Evolutionary conservation across 345 rosid genomes (phyloP).

Genomic region (Luvunga scandens): DNA sequence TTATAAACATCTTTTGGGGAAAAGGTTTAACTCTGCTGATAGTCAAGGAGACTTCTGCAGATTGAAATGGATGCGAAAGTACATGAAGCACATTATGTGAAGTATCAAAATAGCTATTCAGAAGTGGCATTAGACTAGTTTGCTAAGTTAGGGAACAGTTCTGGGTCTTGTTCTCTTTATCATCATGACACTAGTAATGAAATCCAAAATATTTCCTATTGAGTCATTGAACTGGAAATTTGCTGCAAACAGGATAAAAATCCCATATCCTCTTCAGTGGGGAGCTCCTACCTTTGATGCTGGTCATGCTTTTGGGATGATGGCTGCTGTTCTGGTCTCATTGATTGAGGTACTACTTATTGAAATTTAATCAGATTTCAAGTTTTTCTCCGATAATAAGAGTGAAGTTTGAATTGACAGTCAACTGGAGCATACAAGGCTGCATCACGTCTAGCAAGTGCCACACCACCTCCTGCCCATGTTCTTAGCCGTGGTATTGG

Average conservation of each 20-base stretch:
- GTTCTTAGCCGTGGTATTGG: constrained; percentile 99
- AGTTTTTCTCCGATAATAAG: neutral
- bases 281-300: constrained; percentile 99
- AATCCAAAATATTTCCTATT: neutral
- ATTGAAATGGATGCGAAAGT: neutral
- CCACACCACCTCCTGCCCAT: constrained; percentile 98
- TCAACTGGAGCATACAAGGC: constrained; percentile 97
- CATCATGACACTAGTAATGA: neutral
- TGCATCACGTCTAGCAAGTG: constrained; percentile 93
- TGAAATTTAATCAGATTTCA: neutral
- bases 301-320: constrained; percentile 97
- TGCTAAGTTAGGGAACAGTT: neutral
- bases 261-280: constrained; percentile 99
- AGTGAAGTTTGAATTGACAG: constrained; percentile 33
- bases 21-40: neutral
- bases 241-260: constrained; percentile 66
- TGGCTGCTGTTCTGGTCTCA: constrained; percentile 95
- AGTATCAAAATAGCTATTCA: neutral
- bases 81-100: neutral
- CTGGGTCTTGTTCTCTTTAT: neutral
- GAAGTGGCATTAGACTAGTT: neutral
- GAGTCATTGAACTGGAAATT: constrained; percentile 5
- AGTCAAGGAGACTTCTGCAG: too few relatives aligned
- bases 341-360: constrained; percentile 66
- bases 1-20: neutral